These are phyloP conservation scores for Phoma herbarum DNA, from an alignment of 2,329 filamentous ascomycete species.

Conservation along the genomic window DNA sequence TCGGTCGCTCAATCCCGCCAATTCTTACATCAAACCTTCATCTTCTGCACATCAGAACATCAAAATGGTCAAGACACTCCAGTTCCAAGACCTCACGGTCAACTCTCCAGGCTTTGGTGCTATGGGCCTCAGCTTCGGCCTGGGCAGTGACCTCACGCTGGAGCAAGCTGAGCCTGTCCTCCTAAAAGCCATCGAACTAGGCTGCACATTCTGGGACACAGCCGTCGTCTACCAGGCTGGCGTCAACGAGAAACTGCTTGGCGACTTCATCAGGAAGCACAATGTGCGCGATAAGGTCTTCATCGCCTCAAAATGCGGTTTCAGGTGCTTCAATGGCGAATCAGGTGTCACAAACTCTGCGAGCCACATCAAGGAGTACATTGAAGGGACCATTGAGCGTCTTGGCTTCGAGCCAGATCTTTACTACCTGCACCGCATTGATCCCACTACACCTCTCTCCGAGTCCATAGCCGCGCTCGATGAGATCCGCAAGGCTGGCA, in stretches of 20 bases:
- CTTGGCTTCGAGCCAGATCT: constrained; percentile 53
- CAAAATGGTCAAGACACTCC: constrained; percentile 34
- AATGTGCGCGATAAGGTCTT: constrained; percentile 38
- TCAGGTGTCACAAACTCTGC: constrained; percentile 50
- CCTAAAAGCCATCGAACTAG: constrained; percentile 59
- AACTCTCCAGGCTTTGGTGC: constrained; percentile 62
- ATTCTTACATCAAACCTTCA: background rate
- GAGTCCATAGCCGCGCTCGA: constrained; percentile 59
- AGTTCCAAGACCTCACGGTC: constrained; percentile 48
- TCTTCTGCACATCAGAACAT: background rate
- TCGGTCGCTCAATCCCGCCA: background rate
- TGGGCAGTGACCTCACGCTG: constrained; percentile 54
- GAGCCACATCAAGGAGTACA: constrained; percentile 51
- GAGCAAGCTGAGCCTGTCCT: constrained; percentile 60
- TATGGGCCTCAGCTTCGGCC: constrained; percentile 61
- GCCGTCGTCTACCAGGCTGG: constrained; percentile 35
- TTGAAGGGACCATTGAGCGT: constrained; percentile 50
- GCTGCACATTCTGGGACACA: constrained; percentile 63
- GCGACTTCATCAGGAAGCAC: constrained; percentile 40
- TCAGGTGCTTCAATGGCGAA: constrained; percentile 48
- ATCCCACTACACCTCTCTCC: constrained; percentile 49
- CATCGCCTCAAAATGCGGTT: constrained; percentile 39
- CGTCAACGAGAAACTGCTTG: constrained; percentile 42
- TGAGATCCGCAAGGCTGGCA: constrained; percentile 51
- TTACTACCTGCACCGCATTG: constrained; percentile 54